Evolutionary conservation across 257 asterid genomes (phyloP), one percentile per base, ranked within the genome.

Genomic region (Echites panduratus): DNA sequence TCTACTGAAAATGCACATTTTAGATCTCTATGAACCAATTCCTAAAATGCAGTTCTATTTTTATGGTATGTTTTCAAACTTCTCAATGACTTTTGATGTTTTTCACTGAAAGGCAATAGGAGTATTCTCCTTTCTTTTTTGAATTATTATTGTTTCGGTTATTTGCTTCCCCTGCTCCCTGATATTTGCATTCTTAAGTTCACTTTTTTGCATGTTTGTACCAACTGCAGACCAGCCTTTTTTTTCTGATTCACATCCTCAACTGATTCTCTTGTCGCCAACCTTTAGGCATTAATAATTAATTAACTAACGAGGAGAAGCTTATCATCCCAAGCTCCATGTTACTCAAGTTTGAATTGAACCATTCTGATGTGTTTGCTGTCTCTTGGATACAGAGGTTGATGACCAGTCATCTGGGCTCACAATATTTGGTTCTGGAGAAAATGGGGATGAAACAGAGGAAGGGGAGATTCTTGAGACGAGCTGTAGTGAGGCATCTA

Each of bases 321-420:
- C 68, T 63, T 63, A 24, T 9, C 47, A 63, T 63, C 68, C 17
- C 13, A 32, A 1, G 3, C 9, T 32, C 24, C 27, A 19, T 19
- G 68, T 17, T 35, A 35, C 27, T 63, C 43, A 2, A 40, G 17
- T 32, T 61, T 58, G 9, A 14, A 16, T 29, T 11, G 12, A 35
- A 16, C 4, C n/a, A 32, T 24, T 63, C 68, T 35, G 7, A 63
- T 38, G 27, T 17, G 68, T 32, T 69, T 47, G 47, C 54, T 57
- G 58, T 69, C 74, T 77, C 14, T 67, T 78, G 87, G 92, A 84
- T 71, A 73, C 80, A 59, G 91, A 95, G 35, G 79, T 65, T 54
- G 92, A 85, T 74, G 89, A 90, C 69, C 85, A 81, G 79, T 97
- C 99, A 66, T 95, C 99, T 9, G 99, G 99, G 56, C 90, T 95